Evolutionary conservation across 768 basidiomycete species (phyloP).

Genomic region (Tulasnella sp.): DNA sequence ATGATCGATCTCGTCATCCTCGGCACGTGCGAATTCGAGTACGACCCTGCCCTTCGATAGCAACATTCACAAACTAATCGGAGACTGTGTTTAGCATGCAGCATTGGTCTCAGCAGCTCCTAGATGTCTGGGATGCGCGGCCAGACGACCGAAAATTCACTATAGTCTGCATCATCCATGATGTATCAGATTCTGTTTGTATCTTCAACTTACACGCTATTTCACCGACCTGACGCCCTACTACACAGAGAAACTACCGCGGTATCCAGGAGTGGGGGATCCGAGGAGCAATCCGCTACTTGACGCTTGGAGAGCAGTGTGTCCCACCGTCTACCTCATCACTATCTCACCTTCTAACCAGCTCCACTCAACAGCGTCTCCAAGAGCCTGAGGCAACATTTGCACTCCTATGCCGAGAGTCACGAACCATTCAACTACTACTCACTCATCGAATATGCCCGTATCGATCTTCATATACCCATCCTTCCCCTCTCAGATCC

Average conservation of each 20-base stretch:
- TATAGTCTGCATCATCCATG: constrained; percentile 34
- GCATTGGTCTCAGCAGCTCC: neutral
- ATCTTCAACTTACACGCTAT: neutral
- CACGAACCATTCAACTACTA: neutral
- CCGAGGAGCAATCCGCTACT: constrained; percentile 29
- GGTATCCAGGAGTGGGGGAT: constrained; percentile 30
- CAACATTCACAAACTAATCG: neutral
- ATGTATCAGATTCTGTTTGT: constrained; percentile 22
- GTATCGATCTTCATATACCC: neutral
- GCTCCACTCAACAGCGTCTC: neutral
- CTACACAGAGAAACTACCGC: constrained; percentile 23
- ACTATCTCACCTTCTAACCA: neutral
- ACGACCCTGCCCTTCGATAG: constrained; percentile 13
- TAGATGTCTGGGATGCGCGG: constrained; percentile 28
- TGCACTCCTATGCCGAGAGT: neutral
- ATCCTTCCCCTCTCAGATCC: neutral
- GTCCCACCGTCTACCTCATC: constrained; percentile 9
- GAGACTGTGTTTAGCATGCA: neutral
- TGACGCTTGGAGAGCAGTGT: constrained; percentile 33
- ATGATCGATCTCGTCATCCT: constrained; percentile 31
- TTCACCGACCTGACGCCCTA: neutral
- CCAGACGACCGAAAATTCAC: constrained; percentile 30
- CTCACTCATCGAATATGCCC: neutral
- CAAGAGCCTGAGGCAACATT: neutral
- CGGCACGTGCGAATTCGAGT: constrained; percentile 39